A percentile compares a stretch with the other conserved stretches of the same genome.
Evolutionary conservation across 2,329 filamentous ascomycete genomes (phyloP).

Genomic region (Gremmenia infestans): DNA sequence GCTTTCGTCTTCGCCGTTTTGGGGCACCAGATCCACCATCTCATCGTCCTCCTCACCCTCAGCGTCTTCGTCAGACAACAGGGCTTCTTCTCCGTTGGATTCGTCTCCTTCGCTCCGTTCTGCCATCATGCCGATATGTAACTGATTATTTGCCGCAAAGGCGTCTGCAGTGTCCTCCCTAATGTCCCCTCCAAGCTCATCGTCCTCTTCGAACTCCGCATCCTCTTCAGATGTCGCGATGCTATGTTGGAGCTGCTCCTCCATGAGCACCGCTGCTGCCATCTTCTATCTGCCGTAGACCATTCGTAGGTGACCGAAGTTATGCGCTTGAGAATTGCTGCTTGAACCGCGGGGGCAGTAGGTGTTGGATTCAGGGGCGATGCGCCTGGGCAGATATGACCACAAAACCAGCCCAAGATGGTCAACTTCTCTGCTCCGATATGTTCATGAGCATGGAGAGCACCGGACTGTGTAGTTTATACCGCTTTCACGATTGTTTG

Average conservation of each 20-base stretch:
- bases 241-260: conserved; percentile 30
- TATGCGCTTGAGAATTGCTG: background rate
- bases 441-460: background rate
- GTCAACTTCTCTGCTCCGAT: background rate
- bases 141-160: conserved; percentile 32
- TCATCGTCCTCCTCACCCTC: conserved; percentile 34
- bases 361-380: background rate
- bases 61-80: conserved; percentile 30
- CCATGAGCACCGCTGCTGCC: conserved; percentile 28
- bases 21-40: conserved; percentile 28
- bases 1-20: conserved; percentile 34
- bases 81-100: conserved; percentile 32
- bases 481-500: background rate
- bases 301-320: conserved; percentile 16
- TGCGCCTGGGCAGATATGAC: background rate
- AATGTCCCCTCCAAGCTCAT: conserved; percentile 24
- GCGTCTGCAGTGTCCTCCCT: conserved; percentile 28
- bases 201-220: conserved; percentile 33
- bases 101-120: conserved; percentile 19
- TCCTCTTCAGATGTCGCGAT: conserved; percentile 33
- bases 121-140: conserved; percentile 30
- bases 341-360: background rate
- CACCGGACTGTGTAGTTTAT: background rate
- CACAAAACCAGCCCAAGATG: background rate
- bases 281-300: conserved; percentile 19